These are phyloP conservation scores for Sporisorium iseilematis-ciliati DNA, from an alignment of 1,284 basidiomycete genomes.

Conservation along the genomic window DNA sequence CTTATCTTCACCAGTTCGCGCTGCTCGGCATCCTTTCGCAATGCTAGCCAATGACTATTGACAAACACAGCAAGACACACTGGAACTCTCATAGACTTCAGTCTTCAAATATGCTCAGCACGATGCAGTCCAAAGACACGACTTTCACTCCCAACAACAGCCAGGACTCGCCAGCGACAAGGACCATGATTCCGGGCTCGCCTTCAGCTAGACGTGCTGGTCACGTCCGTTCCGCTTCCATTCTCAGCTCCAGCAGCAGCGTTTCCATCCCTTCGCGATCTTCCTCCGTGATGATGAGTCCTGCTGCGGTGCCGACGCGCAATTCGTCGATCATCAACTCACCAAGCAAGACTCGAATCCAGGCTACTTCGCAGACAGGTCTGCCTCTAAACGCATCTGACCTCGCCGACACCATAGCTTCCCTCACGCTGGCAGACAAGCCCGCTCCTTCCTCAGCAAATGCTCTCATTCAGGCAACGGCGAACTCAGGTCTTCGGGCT, in stretches of 20 bases:
- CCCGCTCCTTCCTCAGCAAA: not conserved
- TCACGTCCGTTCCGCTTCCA: conserved; percentile 40
- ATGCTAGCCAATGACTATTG: not conserved
- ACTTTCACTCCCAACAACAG: not conserved
- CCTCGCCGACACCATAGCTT: conserved; percentile 50
- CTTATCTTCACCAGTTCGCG: not conserved
- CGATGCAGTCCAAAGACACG: conserved; percentile 13
- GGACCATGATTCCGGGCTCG: conserved; percentile 3
- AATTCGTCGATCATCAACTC: conserved; percentile 33
- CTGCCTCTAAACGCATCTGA: conserved; percentile 39
- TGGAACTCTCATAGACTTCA: too few relatives aligned
- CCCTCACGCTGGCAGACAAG: conserved; percentile 29
- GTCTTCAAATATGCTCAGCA: conserved; percentile 8
- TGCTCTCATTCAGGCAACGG: not conserved
- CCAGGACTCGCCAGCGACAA: conserved; percentile 1
- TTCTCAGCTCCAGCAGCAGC: conserved; percentile 46
- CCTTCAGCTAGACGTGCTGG: conserved; percentile 21
- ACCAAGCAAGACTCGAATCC: conserved; percentile 10
- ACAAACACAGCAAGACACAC: too few relatives aligned
- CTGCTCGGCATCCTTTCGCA: not conserved
- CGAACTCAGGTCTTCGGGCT: not conserved
- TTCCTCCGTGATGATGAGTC: conserved; percentile 42
- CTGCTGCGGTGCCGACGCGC: conserved; percentile 33
- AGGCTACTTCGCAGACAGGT: not conserved
- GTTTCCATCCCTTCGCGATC: conserved; percentile 50